phyloP scores from a whole-genome alignment of 2,329 filamentous ascomycete genomes.

The Aspergillus calidoustus region DNA sequence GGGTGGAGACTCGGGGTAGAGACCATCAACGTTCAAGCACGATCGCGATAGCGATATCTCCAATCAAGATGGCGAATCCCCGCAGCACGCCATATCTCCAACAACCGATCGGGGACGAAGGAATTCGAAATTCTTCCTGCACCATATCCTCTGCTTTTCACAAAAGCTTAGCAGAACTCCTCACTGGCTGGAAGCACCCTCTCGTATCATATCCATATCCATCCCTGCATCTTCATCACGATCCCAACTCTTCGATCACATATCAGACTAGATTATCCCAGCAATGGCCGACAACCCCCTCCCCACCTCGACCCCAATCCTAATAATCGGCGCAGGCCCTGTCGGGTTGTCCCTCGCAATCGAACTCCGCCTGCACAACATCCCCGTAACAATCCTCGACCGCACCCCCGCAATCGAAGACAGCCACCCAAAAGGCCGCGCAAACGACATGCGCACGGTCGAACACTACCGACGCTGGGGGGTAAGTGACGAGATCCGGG shows the following conservation, averaged over 20 bases:
- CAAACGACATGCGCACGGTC: background rate
- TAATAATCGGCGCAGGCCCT: background rate
- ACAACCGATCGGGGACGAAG: no score
- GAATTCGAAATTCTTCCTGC: no score
- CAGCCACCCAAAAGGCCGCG: background rate
- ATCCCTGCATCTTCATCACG: no score
- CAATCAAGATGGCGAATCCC: background rate
- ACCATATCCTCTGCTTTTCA: no score
- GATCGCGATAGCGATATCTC: background rate
- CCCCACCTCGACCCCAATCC: background rate
- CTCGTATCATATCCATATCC: background rate
- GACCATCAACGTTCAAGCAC: no score
- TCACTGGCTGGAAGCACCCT: background rate
- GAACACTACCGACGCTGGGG: background rate
- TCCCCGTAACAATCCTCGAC: conserved; percentile 2
- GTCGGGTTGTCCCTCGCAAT: background rate
- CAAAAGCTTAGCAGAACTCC: no score
- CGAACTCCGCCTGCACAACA: background rate
- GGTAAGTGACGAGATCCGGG: background rate
- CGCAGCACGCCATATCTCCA: background rate
- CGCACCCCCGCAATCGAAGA: background rate
- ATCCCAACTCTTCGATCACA: background rate
- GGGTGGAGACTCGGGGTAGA: no score
- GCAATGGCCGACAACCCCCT: background rate
- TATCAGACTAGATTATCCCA: background rate